A percentile compares a stretch with the other conserved stretches of the same genome.
These are phyloP conservation scores for Entomortierella chlamydospora DNA, from an alignment of 192 early-diverging fungal genomes.

Conservation along the genomic window DNA sequence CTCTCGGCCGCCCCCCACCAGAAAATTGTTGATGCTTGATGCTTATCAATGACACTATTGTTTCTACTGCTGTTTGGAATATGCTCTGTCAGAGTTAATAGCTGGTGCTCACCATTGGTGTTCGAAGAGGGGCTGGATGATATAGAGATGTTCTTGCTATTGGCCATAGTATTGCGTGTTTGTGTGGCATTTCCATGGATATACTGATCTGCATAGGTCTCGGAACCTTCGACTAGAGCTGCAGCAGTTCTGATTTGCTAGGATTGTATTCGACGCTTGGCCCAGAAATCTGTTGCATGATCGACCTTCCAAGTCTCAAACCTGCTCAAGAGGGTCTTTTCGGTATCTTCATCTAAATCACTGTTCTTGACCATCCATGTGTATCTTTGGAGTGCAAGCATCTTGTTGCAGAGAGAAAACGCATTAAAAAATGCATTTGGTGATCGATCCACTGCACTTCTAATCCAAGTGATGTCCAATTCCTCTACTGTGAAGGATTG, in stretches of 20 bases:
- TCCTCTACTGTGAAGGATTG: not conserved
- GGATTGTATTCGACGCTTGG: not conserved
- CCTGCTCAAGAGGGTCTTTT: not conserved
- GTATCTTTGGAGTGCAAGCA: constrained; percentile 1
- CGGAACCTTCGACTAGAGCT: constrained; percentile 6
- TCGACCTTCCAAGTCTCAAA: not conserved
- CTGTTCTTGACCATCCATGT: not conserved
- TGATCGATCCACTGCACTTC: not conserved
- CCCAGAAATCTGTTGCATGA: not conserved
- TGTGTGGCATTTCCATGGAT: constrained; percentile 1
- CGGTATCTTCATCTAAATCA: not conserved
- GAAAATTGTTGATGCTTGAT: constrained; percentile 18
- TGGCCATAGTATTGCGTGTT: too few species aligned
- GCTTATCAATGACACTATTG: too few species aligned
- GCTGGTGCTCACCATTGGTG: constrained; percentile 6
- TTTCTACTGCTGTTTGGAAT: not conserved
- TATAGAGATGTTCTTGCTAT: too few species aligned
- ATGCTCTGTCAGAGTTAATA: not conserved
- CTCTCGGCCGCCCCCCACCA: constrained; percentile 21
- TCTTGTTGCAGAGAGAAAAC: not conserved
- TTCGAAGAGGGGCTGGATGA: constrained; percentile 2
- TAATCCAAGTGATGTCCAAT: constrained; percentile 2
- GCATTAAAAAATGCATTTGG: not conserved
- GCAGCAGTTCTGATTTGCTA: constrained; percentile 6
- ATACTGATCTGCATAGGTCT: not conserved